A percentile compares a stretch with the other conserved stretches of the same genome.
phyloP scores from a whole-genome alignment of 164 flowering plant genomes.

The Tetrastigma voinierianum region DNA sequence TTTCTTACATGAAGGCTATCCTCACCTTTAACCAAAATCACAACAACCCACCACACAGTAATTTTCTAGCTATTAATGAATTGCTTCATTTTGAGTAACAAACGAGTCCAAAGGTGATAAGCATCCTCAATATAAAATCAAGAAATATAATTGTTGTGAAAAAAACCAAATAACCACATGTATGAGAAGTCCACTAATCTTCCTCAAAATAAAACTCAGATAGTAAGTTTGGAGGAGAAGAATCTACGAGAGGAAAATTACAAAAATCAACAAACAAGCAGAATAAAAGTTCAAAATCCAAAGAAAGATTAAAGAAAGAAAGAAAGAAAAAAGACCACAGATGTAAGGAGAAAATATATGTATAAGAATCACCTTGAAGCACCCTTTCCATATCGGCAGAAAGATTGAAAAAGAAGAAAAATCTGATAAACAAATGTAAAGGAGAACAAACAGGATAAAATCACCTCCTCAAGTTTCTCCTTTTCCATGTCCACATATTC shows the following conservation, averaged over 20 bases:
- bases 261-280: neutral
- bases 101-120: slow-evolving; percentile 26
- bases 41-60: slow-evolving; percentile 25
- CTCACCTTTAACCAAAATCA: slow-evolving; percentile 53
- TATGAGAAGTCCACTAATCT: neutral
- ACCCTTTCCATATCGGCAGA: no score
- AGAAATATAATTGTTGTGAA: no score
- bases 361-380: no score
- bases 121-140: neutral
- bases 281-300: neutral
- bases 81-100: slow-evolving; percentile 45
- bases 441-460: neutral
- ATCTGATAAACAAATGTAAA: no score
- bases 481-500: slow-evolving; percentile 92
- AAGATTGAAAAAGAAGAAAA: no score
- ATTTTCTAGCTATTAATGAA: slow-evolving; percentile 19
- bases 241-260: neutral
- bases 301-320: neutral
- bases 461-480: slow-evolving; percentile 91
- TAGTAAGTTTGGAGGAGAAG: neutral
- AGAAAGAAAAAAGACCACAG: neutral
- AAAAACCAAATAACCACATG: slow-evolving; percentile 7
- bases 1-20: slow-evolving; percentile 18
- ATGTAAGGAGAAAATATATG: neutral
- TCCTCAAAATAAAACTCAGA: slow-evolving; percentile 1